These are phyloP conservation scores for Penicillium sp. DNA, from an alignment of 2,329 filamentous ascomycete genomes.

Conservation along the genomic window DNA sequence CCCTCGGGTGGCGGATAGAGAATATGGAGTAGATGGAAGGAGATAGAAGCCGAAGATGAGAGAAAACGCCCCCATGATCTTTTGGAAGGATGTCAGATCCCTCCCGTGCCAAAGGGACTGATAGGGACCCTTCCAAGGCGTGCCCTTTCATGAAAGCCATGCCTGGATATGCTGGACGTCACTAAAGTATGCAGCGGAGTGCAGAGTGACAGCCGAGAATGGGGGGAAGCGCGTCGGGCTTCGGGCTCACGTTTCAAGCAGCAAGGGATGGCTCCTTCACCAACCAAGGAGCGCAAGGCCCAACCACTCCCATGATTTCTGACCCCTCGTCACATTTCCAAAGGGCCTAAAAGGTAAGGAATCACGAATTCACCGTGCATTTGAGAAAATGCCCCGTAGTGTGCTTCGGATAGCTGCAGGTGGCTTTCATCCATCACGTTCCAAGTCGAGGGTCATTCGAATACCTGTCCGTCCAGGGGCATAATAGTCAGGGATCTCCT, in stretches of 20 bases:
- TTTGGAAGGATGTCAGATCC: constrained; percentile 22
- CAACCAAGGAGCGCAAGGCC: constrained; percentile 23
- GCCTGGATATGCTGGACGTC: constrained; percentile 41
- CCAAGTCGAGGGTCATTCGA: constrained; percentile 43
- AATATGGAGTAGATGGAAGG: constrained; percentile 13
- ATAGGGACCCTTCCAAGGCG: constrained; percentile 34
- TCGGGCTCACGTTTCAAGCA: constrained; percentile 34
- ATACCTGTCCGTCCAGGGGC: constrained; percentile 50
- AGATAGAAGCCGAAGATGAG: constrained; percentile 18
- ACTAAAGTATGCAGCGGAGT: constrained; percentile 36
- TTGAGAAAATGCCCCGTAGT: not conserved
- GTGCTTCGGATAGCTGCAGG: constrained; percentile 23
- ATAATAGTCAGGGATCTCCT: constrained; percentile 53
- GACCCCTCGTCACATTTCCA: constrained; percentile 21
- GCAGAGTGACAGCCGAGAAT: constrained; percentile 30
- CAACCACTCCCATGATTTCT: constrained; percentile 22
- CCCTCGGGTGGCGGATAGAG: constrained; percentile 5
- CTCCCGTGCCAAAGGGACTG: constrained; percentile 32
- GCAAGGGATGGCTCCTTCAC: constrained; percentile 36
- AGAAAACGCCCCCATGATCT: constrained; percentile 19
- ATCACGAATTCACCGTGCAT: constrained; percentile 6
- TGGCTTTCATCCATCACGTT: constrained; percentile 29
- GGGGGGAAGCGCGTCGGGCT: constrained; percentile 22
- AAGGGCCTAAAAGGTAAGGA: constrained; percentile 19
- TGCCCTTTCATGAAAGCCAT: constrained; percentile 40